phyloP scores from a whole-genome alignment of 1,284 basidiomycete species.

The Cryptococcus sp. region DNA sequence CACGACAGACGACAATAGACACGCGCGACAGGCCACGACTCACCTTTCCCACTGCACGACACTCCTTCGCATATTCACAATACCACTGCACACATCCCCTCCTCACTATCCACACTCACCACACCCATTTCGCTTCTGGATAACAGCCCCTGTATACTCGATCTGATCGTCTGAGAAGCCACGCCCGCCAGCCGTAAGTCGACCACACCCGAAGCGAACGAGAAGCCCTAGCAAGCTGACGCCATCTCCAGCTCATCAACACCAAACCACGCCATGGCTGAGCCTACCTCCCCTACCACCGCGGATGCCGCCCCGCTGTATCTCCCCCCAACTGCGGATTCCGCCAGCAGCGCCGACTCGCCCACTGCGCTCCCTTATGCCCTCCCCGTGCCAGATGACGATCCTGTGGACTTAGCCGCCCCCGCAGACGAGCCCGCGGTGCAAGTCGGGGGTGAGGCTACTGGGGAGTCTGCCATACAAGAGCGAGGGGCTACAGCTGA shows the following conservation, averaged over 20 bases:
- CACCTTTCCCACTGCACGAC: background rate
- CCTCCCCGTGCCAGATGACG: slow-evolving; percentile 1
- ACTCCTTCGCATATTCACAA: background rate
- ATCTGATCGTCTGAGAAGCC: no score
- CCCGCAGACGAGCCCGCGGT: background rate
- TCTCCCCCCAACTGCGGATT: slow-evolving; percentile 13
- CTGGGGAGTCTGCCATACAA: background rate
- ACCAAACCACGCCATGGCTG: no score
- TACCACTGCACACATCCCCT: background rate
- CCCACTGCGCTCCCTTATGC: background rate
- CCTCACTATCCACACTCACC: background rate
- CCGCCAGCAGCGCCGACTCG: slow-evolving; percentile 2
- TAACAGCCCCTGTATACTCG: no score
- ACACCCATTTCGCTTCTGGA: background rate
- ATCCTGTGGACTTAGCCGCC: background rate
- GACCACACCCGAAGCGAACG: no score
- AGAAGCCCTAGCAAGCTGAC: no score
- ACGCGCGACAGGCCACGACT: background rate
- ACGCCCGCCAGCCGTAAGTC: no score
- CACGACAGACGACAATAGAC: background rate
- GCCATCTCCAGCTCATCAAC: no score
- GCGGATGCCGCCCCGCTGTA: slow-evolving; percentile 12
- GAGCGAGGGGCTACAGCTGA: slow-evolving; percentile 1
- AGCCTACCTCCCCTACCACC: slow-evolving; percentile 1
- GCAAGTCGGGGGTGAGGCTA: background rate